Evolutionary conservation across 2,329 filamentous ascomycete species (phyloP).

Genomic region (Alternaria burnsii): DNA sequence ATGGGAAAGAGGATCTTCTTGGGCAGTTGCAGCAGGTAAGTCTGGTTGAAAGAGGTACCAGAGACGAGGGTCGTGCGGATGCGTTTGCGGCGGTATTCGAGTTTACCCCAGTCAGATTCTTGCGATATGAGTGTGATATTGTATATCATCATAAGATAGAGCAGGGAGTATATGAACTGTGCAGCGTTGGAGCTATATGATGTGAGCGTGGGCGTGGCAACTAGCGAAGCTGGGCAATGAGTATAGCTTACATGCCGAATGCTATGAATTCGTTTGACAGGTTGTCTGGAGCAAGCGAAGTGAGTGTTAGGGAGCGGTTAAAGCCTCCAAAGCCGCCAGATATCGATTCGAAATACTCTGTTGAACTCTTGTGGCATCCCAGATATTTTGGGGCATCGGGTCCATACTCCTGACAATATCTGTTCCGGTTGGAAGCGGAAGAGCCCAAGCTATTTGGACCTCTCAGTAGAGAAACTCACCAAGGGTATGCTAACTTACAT

Average conservation of each 20-base stretch:
- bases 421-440: background rate
- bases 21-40: background rate
- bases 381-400: fast-evolving
- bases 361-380: background rate
- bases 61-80: background rate
- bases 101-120: background rate
- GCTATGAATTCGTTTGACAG: background rate
- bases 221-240: background rate
- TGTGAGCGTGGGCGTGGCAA: background rate
- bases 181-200: background rate
- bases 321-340: background rate
- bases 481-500: background rate
- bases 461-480: background rate
- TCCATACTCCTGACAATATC: background rate
- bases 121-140: background rate
- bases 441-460: background rate
- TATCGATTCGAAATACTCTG: background rate
- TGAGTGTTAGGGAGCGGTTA: background rate
- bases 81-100: background rate
- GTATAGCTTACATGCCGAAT: background rate
- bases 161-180: background rate
- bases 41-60: background rate
- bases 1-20: background rate
- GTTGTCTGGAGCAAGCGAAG: background rate
- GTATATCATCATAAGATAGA: background rate